Conservation (phyloP, 208 protist genomes). For the Naegleria lovaniensis region DNA sequence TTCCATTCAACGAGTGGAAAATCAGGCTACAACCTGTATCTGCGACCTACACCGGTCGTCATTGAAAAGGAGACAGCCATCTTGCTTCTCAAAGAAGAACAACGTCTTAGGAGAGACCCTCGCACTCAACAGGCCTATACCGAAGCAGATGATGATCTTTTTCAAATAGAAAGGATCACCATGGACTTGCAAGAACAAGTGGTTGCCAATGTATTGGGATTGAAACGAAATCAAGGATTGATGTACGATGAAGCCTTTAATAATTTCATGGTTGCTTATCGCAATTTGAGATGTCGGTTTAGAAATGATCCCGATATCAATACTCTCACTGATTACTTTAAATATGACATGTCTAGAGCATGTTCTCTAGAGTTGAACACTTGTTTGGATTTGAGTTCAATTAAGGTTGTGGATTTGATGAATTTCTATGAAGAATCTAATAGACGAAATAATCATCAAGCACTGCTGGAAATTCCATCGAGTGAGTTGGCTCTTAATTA, state of each 20-base stretch:
- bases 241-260: not conserved
- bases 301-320: not conserved
- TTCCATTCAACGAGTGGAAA: not conserved
- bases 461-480: not conserved
- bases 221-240: not conserved
- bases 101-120: not conserved
- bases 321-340: not conserved
- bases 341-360: not conserved
- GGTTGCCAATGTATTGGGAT: not conserved
- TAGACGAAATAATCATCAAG: not conserved
- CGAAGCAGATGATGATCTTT: not conserved
- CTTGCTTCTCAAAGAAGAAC: not conserved
- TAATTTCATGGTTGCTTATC: not conserved
- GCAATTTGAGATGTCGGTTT: not conserved
- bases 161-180: not conserved
- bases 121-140: not conserved
- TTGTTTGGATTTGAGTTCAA: not conserved
- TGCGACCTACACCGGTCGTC: too few species aligned
- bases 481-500: not conserved
- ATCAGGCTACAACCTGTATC: not conserved
- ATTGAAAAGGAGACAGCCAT: not conserved
- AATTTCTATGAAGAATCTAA: not conserved
- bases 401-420: not conserved
- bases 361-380: not conserved
- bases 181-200: not conserved